Conservation (phyloP, 768 basidiomycete genomes). For the Boletus reticuloceps region DNA sequence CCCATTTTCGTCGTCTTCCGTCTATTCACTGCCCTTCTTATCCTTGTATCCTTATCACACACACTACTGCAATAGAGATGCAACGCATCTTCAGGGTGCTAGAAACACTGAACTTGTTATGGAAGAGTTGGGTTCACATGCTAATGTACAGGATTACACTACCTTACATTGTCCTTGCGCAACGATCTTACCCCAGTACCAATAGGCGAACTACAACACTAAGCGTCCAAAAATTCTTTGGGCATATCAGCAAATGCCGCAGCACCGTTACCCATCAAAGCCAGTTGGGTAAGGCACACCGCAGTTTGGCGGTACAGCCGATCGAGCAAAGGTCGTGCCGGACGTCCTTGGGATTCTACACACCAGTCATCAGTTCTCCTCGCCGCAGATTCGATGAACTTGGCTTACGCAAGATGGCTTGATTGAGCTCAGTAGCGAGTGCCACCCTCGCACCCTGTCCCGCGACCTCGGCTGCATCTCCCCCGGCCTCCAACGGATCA, state of each 20-base stretch:
- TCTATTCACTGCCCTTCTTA: slow-evolving; percentile 1
- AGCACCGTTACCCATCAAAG: slow-evolving; percentile 64
- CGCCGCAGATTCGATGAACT: not conserved
- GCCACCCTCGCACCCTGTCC: slow-evolving; percentile 62
- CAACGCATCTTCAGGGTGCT: not conserved
- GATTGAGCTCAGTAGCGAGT: slow-evolving; percentile 76
- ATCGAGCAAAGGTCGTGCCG: slow-evolving; percentile 69
- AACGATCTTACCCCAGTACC: slow-evolving; percentile 1
- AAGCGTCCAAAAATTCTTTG: slow-evolving; percentile 65
- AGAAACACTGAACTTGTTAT: slow-evolving; percentile 1
- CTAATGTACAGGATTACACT: slow-evolving; percentile 11
- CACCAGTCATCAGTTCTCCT: slow-evolving; percentile 9
- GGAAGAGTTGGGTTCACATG: slow-evolving; percentile 11
- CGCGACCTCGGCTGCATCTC: slow-evolving; percentile 63
- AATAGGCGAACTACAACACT: slow-evolving; percentile 1
- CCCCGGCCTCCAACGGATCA: slow-evolving; percentile 66
- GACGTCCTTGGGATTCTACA: slow-evolving; percentile 75
- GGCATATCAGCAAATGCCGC: slow-evolving; percentile 82
- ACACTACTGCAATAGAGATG: slow-evolving; percentile 14
- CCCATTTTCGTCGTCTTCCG: not conserved
- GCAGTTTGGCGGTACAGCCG: slow-evolving; percentile 73
- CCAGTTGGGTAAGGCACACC: slow-evolving; percentile 68
- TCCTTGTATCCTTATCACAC: slow-evolving; percentile 31
- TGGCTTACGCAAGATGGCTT: slow-evolving; percentile 74
- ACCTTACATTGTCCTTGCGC: slow-evolving; percentile 13